Evolutionary conservation across 768 basidiomycete genomes (phyloP), one percentile per base, ranked within the genome.

Genomic region (Collybia nuda): DNA sequence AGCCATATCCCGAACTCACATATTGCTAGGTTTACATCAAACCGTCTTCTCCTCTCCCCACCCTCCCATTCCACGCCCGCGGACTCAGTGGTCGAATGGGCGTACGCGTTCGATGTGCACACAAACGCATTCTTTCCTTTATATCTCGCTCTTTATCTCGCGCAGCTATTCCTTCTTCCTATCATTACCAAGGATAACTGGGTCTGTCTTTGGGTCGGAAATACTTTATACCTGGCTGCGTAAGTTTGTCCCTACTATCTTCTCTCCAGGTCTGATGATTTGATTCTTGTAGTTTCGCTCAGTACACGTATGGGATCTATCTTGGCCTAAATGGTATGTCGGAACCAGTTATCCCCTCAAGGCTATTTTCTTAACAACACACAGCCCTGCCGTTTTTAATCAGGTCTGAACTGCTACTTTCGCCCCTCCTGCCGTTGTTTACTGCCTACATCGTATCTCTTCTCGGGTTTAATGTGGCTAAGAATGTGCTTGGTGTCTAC

Each of bases 71-170:
- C 85, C 23, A 78, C 85, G 9, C 80, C 79, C 0, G 77, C 81
- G n/a, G 84, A 88, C 57, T 82, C 88, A 39, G 70, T 70, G 17
- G 88, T 93, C 24, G 91, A 93, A 75, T 94, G 87, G 90, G 90
- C 88, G 3, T 98, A 97, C 67, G 93, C 91, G 11, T 96, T 98
- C 61, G 96, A 98, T 67, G 89, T 98, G 14, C 94, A 97, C 68
- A 95, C 89, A 52, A 98, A 98, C 61, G 88, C 93, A 2, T 98
- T 98, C 77, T 96, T 98, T 69, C 94, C 94, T 17, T 74, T 94
- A 52, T 96, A 90, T 70, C 80, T 97, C 52, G 87, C 90, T 8
- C 80, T 97, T 47, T 97, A 97, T 65, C 74, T 93, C 51, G 89
- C 88, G 0, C 92, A 98, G 63, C 78, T 97, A 9, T 84, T 95